Base-by-base conservation (phyloP, 2,329 filamentous ascomycete genomes). In the Hortaea sp. region DNA sequence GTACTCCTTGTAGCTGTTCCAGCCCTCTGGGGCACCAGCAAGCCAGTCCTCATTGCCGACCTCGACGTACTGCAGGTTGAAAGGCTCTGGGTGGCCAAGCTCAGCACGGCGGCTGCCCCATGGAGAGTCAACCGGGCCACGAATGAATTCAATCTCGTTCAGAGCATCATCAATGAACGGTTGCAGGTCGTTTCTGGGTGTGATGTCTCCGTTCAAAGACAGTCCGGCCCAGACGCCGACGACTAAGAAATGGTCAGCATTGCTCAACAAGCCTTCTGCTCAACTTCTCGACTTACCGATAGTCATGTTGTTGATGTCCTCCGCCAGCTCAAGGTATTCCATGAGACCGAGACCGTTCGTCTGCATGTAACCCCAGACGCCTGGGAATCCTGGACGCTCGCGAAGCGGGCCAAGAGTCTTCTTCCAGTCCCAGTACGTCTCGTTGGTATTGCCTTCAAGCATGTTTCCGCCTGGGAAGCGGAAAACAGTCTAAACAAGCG, bases 41-140 rank as follows among this genome's bases (percentile, higher is more conserved):
- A 20, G 20, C 20, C 20, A 20, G 20, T 20, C 20, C 20, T 20
- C 20, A 20, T 20, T 20, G 20, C 20, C 20, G 4, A 20, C 20
- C 20, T 20, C 20, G 20, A 20, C 57, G 43, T 6, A 53, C 52
- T 1, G 56, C 54, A 29, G 53, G 68, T 47, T 76, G 77, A 44
- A 71, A 67, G 1, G 72, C 70, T 3, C 73, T 74, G 1, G 71
- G 69, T 35, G 50, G 83, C 70, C 12, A 83, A 66, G 46, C 75
- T 78, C 6, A 84, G 70, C n/a, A 77, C 79, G 57, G 84, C 80
- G 9, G 73, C 74, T 5, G 84, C 76, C 7, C 67, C 75, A 82
- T 30, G 69, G 70, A 2, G 75, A 75, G 44, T 69, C 63, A 1
- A 63, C 57, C 7, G 44, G 44, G 28, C 72, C 66, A 2, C 78